Conservation (phyloP, 2,329 filamentous ascomycete species). For the Xylariales sp. region DNA sequence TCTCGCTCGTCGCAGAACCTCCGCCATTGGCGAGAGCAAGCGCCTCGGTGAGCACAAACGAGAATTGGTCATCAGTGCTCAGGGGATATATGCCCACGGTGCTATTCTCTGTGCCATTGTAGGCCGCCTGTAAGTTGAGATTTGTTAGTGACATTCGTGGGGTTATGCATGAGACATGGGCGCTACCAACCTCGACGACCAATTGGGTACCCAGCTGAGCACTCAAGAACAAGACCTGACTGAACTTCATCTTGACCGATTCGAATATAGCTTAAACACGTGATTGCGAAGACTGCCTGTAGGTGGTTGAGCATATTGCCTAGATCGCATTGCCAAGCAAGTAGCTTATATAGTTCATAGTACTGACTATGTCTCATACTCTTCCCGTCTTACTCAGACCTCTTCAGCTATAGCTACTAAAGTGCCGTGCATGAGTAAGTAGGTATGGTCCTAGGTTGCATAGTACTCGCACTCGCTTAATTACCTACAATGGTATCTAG, state of each 20-base stretch:
- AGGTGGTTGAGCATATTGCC: too few species aligned
- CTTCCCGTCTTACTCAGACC: too few species aligned
- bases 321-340: too few species aligned
- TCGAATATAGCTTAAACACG: too few species aligned
- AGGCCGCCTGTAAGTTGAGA: neutral
- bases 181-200: neutral
- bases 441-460: too few species aligned
- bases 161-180: neutral
- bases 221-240: neutral
- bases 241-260: conserved; percentile 1
- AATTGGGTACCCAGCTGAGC: neutral
- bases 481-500: too few species aligned
- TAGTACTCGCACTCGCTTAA: neutral
- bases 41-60: conserved; percentile 11
- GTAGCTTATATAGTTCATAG: too few species aligned
- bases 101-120: conserved; percentile 6
- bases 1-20: conserved; percentile 28
- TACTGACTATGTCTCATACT: too few species aligned
- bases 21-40: conserved; percentile 13
- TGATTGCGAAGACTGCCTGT: too few species aligned
- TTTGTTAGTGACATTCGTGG: neutral
- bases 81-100: conserved; percentile 9
- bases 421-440: too few species aligned
- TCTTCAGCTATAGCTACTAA: too few species aligned
- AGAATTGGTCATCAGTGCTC: conserved; percentile 15